Conservation (phyloP, 352 stramenopile genomes). For the Globisporangium okanoganense region DNA sequence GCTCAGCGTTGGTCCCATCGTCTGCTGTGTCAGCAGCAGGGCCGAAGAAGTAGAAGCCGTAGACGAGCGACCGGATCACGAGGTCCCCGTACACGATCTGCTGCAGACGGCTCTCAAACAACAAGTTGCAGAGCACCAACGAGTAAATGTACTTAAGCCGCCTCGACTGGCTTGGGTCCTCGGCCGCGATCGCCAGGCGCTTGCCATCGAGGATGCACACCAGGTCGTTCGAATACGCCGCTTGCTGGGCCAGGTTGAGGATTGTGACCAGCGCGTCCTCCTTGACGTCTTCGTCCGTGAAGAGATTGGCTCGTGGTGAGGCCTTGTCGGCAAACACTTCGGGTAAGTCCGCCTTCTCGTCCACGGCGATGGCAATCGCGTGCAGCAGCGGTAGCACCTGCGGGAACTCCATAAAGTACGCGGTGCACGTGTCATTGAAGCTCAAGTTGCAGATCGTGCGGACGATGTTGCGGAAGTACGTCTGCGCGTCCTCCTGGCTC, state of each 20-base stretch:
- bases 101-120: conserved; percentile 67
- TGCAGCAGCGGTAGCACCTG: conserved; percentile 53
- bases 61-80: conserved; percentile 44
- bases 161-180: conserved; percentile 25
- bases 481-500: conserved; percentile 18
- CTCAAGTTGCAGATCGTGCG: conserved; percentile 63
- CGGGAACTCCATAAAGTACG: conserved; percentile 51
- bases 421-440: conserved; percentile 42
- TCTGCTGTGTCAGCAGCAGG: neutral
- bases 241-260: conserved; percentile 57
- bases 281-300: conserved; percentile 38
- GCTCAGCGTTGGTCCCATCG: conserved; percentile 1
- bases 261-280: conserved; percentile 64
- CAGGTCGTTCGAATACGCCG: conserved; percentile 41
- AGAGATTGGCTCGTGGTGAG: conserved; percentile 1
- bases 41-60: conserved; percentile 49
- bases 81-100: conserved; percentile 59
- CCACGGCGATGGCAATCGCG: conserved; percentile 23
- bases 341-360: neutral
- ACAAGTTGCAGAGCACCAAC: conserved; percentile 57
- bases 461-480: conserved; percentile 50
- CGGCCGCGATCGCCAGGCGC: conserved; percentile 35
- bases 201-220: conserved; percentile 57
- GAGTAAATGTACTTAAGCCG: conserved; percentile 59
- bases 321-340: neutral